Evolutionary conservation across 495 filamentous ascomycete species (phyloP).

Genomic region (Bathelium albidoporum): DNA sequence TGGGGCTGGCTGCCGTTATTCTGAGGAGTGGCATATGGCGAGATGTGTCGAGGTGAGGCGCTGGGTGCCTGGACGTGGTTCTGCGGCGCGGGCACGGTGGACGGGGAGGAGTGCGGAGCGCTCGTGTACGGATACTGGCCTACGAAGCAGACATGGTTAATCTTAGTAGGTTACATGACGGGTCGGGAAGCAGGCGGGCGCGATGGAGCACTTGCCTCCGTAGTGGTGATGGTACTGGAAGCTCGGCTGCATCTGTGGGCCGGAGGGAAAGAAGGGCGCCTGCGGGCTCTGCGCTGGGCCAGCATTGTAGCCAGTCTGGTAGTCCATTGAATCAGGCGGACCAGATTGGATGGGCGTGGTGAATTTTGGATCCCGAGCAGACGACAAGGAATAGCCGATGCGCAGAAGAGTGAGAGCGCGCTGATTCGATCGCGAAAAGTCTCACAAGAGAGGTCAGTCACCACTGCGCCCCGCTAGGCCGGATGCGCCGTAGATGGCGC

Average conservation of each 20-base stretch:
- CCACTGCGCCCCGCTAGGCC: not conserved
- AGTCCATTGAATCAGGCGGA: not conserved
- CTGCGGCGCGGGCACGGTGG: not conserved
- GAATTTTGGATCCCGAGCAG: not conserved
- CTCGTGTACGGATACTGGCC: not conserved
- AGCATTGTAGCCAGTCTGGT: not conserved
- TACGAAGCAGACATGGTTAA: not conserved
- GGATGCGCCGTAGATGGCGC: not conserved
- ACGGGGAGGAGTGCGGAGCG: not conserved
- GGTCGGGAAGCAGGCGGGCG: not conserved
- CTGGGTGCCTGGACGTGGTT: not conserved
- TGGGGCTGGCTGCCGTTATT: slow-evolving; percentile 6
- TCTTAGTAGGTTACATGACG: not conserved
- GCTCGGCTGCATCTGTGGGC: not conserved
- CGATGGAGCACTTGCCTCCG: not conserved
- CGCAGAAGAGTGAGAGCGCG: not conserved
- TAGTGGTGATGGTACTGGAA: not conserved
- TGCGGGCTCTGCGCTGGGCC: slow-evolving; percentile 2
- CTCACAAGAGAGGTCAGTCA: not conserved
- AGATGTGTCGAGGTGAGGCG: slow-evolving; percentile 6
- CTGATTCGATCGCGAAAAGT: not conserved
- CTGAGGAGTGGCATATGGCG: slow-evolving; percentile 13
- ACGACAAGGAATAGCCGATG: not conserved
- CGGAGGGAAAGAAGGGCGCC: slow-evolving; percentile 1
- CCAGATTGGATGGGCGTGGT: not conserved